Conservation (phyloP, 495 filamentous ascomycete genomes). For the Lasiosphaeria hispida region DNA sequence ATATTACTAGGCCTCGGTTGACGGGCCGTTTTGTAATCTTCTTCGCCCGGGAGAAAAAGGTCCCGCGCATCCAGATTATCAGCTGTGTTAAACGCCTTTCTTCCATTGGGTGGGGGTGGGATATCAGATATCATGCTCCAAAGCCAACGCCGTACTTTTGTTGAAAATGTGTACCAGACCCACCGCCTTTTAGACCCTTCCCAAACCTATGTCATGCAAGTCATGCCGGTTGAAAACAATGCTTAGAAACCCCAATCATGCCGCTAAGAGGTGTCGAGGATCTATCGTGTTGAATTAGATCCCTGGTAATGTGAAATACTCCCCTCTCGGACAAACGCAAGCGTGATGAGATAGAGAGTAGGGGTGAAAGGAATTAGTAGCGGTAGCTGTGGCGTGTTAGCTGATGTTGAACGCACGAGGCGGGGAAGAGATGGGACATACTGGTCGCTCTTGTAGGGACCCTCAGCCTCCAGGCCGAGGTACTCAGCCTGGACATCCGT, state of each 20-base stretch:
- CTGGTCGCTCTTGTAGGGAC: constrained; percentile 92
- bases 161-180: constrained; percentile 53
- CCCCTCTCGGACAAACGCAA: constrained; percentile 16
- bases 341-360: constrained; percentile 11
- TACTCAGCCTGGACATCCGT: constrained; percentile 89
- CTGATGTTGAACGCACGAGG: neutral
- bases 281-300: constrained; percentile 30
- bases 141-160: constrained; percentile 55
- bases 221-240: constrained; percentile 51
- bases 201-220: constrained; percentile 45
- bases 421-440: constrained; percentile 32
- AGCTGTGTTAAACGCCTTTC: constrained; percentile 32
- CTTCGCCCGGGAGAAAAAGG: constrained; percentile 14
- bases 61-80: constrained; percentile 20
- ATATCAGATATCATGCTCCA: constrained; percentile 52
- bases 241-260: constrained; percentile 26
- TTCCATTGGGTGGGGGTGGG: constrained; percentile 31
- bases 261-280: constrained; percentile 25
- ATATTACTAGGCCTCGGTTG: constrained; percentile 30
- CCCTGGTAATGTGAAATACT: constrained; percentile 12
- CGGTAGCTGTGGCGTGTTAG: constrained; percentile 52
- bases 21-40: constrained; percentile 23
- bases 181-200: constrained; percentile 41
- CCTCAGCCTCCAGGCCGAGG: constrained; percentile 76
- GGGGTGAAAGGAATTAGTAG: constrained; percentile 45